Conservation (phyloP, 768 basidiomycete species). For the Mycena latifolia region DNA sequence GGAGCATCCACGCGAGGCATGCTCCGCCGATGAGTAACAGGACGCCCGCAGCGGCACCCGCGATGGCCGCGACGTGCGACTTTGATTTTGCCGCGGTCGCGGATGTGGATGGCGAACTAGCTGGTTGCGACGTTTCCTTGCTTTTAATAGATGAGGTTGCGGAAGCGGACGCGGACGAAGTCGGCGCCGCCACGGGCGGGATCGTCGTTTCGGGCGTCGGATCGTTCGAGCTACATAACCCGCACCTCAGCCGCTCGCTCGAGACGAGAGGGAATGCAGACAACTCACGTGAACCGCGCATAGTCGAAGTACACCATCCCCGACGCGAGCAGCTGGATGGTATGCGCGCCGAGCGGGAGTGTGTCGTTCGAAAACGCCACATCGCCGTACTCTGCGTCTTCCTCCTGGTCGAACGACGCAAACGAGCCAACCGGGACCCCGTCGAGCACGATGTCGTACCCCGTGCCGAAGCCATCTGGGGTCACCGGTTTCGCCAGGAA, state of each 20-base stretch:
- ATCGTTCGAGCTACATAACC: constrained; percentile 22
- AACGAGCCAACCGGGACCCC: not conserved
- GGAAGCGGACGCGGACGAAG: constrained; percentile 13
- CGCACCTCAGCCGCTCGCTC: no score
- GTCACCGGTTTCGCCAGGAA: constrained; percentile 28
- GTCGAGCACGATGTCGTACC: constrained; percentile 26
- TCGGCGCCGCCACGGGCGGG: constrained; percentile 3
- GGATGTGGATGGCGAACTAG: not conserved
- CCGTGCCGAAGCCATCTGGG: not conserved
- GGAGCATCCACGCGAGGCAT: not conserved
- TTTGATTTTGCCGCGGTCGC: not conserved
- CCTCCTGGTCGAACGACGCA: not conserved
- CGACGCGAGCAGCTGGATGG: constrained; percentile 2
- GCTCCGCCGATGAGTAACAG: not conserved
- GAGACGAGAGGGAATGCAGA: no score
- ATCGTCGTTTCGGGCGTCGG: constrained; percentile 21
- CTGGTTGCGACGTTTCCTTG: not conserved
- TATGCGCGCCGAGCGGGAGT: constrained; percentile 12
- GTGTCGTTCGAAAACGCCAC: constrained; percentile 12
- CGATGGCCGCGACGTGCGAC: not conserved
- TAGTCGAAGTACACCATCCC: constrained; percentile 27
- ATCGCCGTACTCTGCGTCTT: constrained; percentile 25
- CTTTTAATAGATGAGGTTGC: no score
- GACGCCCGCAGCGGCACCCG: constrained; percentile 18
- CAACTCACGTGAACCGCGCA: constrained; percentile 29